phyloP scores from a whole-genome alignment of 176 grass and related monocot species.

The Miscanthus lutarioriparius region DNA sequence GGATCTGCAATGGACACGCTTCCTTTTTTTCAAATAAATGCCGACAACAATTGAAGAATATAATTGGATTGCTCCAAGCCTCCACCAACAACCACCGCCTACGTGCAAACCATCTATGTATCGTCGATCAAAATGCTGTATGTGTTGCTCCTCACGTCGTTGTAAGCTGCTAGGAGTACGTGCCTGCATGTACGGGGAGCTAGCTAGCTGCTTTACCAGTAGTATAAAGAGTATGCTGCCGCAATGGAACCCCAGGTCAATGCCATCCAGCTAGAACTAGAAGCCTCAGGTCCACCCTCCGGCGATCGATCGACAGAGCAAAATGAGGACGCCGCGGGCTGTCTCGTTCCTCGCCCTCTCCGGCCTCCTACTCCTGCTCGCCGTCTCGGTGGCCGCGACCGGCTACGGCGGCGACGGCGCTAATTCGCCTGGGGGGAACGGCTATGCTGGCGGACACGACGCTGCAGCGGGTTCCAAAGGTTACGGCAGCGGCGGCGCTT shows the following conservation, averaged over 20 bases:
- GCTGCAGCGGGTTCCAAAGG: neutral
- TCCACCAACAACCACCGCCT: neutral
- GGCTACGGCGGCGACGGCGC: neutral
- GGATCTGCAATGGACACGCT: neutral
- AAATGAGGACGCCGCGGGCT: constrained; percentile 29
- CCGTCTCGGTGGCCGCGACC: neutral
- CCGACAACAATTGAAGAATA: neutral
- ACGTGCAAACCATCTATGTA: constrained; percentile 36
- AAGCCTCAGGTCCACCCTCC: neutral
- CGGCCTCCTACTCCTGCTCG: constrained; percentile 5
- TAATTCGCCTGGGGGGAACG: no score
- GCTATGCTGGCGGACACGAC: neutral
- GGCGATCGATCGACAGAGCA: neutral
- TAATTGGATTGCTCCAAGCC: neutral
- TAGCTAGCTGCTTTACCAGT: neutral
- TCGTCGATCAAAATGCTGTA: neutral
- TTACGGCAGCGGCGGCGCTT: neutral
- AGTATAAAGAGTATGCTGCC: neutral
- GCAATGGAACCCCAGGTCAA: neutral
- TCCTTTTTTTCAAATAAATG: neutral
- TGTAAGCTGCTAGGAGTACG: constrained; percentile 1
- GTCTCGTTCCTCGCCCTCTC: constrained; percentile 27
- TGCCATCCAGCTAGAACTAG: neutral
- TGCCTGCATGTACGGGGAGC: constrained; percentile 17
- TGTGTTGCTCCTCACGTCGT: constrained; percentile 43